Percentiles rank a stretch among this genome's conserved stretches.
Evolutionary conservation across 1,139 yeast genomes (phyloP).

Genomic region (Hansenula sp.): DNA sequence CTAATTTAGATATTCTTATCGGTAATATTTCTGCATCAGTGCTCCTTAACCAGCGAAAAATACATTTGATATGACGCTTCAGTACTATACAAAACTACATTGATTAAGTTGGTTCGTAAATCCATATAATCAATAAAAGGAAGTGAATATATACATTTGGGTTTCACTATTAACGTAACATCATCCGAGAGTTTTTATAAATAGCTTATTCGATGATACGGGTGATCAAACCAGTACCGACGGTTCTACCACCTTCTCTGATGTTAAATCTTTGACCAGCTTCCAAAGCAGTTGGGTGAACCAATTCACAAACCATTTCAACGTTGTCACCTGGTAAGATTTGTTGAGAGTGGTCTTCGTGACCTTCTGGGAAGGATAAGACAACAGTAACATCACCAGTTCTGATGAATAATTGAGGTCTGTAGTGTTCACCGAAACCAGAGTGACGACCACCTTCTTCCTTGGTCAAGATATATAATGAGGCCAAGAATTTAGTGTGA

Average conservation of each 20-base stretch:
- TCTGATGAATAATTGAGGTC: conserved; percentile 96
- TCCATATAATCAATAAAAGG: no score
- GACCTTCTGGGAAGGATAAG: conserved; percentile 86
- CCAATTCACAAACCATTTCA: conserved; percentile 91
- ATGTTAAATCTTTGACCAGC: conserved; percentile 97
- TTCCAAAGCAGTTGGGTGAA: conserved; percentile 91
- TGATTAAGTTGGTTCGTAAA: no score
- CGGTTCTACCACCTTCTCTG: conserved; percentile 99
- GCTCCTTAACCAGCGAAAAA: no score
- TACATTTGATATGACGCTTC: no score
- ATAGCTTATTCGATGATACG: conserved; percentile 63
- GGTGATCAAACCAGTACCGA: conserved; percentile 97
- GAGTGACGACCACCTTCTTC: conserved; percentile 99
- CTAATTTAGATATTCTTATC: no score
- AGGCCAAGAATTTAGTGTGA: conserved; percentile 90
- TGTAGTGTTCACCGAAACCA: conserved; percentile 94
- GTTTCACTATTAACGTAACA: no score
- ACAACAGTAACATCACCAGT: conserved; percentile 95
- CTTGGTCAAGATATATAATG: conserved; percentile 85
- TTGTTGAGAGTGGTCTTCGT: conserved; percentile 84
- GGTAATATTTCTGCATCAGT: no score
- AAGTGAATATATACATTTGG: no score
- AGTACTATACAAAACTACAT: no score
- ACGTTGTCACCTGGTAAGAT: conserved; percentile 98
- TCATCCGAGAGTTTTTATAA: no score